Evolutionary conservation across 2,329 filamentous ascomycete species (phyloP), one percentile per base, ranked within the genome.

Genomic region (Trichoderma sp.): DNA sequence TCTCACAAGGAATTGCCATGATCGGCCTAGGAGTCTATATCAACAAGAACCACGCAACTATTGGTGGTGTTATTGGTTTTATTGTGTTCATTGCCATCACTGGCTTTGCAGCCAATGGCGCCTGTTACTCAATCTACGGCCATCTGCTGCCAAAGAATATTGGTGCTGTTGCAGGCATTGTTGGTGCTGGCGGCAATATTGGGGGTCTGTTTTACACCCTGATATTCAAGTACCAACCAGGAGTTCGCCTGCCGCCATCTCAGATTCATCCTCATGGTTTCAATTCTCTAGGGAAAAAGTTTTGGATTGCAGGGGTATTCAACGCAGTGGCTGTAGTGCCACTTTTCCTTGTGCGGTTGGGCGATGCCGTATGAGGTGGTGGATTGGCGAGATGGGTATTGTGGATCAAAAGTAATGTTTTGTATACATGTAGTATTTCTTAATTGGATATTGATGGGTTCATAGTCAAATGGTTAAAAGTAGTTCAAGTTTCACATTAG

Each of bases 71-170:
- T 88, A 91, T 97, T 74, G 94, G 93, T 1, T 90, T 98, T 6
- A 86, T 97, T 9, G 92, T 92, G 1, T 89, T 94, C 11, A 89
- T 95, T 85, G 94, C 93, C 1, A 88, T 97, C 82, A 97, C 97
- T 86, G 85, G 95, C 60, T 94, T 97, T 83, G 94, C 93, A 2
- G 92, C 92, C 59, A 98, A 98, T 81, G 95, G 95, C 0, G 92
- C 94, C 56, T 97, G 94, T 85, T 98, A 97, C 83, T 91, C 94
- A 0, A 88, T 98, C 6, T 93, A 98, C 29, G 95, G 95, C 4
- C 95, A 98, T 81, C 93, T 97, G 1, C 93, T 95, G 83, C 94
- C 94, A 1, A 89, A 89, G 76, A 94, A 94, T 76, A 98, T 97
- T 83, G 95, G 94, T 16, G 82, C 89, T 74, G 89, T 98, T 7